phyloP scores from a whole-genome alignment of 2,329 filamentous ascomycete genomes.

The Teratosphaeria nubilosa region DNA sequence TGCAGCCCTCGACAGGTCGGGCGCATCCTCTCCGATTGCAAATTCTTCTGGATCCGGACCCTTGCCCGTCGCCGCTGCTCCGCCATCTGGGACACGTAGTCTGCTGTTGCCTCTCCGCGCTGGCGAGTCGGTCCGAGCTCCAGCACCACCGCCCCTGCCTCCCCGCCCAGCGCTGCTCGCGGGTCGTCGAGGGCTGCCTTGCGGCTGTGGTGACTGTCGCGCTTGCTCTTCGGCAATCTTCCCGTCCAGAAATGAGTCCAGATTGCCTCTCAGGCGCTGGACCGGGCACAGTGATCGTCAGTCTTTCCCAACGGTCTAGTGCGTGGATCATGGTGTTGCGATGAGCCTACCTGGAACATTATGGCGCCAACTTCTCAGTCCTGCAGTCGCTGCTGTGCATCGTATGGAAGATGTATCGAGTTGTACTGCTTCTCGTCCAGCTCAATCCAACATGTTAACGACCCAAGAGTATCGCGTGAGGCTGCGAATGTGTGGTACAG shows the following conservation, averaged over 20 bases:
- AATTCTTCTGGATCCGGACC: constrained; percentile 78
- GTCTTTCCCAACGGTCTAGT: neutral
- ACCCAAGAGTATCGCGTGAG: neutral
- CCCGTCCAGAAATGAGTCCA: constrained; percentile 27
- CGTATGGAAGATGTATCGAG: neutral
- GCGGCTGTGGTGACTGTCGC: constrained; percentile 47
- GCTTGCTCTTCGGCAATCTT: constrained; percentile 90
- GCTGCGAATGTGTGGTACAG: neutral
- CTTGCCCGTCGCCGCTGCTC: constrained; percentile 16
- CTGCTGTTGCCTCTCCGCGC: constrained; percentile 15
- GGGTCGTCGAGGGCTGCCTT: constrained; percentile 30
- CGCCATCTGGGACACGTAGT: constrained; percentile 16
- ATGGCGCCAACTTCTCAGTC: constrained; percentile 10
- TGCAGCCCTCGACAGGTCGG: constrained; percentile 46
- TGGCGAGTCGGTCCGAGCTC: constrained; percentile 24
- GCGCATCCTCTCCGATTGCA: constrained; percentile 73
- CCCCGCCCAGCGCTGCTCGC: constrained; percentile 20
- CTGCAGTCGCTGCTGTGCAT: constrained; percentile 1
- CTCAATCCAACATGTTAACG: neutral
- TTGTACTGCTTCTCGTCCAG: neutral
- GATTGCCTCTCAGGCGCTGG: constrained; percentile 26
- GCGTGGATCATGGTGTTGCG: neutral
- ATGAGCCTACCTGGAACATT: constrained; percentile 13
- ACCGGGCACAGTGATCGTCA: neutral
- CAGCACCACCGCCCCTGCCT: constrained; percentile 33